phyloP scores from a whole-genome alignment of 2,329 filamentous ascomycete genomes.

The Raffaelea ambrosiae region DNA sequence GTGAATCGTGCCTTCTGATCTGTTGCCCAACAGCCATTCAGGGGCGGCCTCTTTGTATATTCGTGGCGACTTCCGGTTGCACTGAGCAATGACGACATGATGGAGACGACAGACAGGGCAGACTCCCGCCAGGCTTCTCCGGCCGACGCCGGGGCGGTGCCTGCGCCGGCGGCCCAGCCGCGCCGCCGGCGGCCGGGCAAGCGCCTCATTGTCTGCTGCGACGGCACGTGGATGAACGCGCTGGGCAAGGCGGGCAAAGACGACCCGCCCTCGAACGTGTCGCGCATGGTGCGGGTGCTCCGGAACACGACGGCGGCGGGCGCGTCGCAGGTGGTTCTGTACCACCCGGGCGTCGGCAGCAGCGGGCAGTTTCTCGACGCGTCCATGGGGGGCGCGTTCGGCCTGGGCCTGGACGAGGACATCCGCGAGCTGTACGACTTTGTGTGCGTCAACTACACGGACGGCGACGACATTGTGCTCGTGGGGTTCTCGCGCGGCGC shows the following conservation, averaged over 20 bases:
- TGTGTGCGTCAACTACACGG: slow-evolving; percentile 26
- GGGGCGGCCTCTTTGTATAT: no score
- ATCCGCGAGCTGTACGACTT: slow-evolving; percentile 29
- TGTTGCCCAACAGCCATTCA: no score
- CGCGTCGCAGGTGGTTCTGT: slow-evolving; percentile 21
- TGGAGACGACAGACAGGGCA: no score
- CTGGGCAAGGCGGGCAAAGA: slow-evolving; percentile 15
- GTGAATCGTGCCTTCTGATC: no score
- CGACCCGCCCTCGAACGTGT: slow-evolving; percentile 10
- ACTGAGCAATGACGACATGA: no score
- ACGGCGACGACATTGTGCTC: slow-evolving; percentile 26
- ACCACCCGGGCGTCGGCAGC: slow-evolving; percentile 23
- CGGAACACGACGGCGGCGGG: slow-evolving; percentile 11
- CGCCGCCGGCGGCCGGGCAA: neutral
- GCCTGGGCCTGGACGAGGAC: slow-evolving; percentile 23
- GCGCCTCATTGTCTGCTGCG: slow-evolving; percentile 22
- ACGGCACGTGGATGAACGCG: slow-evolving; percentile 25
- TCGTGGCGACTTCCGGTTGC: no score
- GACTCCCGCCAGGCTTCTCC: no score
- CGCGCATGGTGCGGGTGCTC: slow-evolving; percentile 9
- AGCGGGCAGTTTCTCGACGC: slow-evolving; percentile 18
- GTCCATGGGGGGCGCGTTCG: slow-evolving; percentile 22
- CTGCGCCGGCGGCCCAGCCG: no score
- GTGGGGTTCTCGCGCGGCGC: slow-evolving; percentile 31
- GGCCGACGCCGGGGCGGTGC: no score